These are phyloP conservation scores for Leccinum subgranulosum DNA, from an alignment of 768 basidiomycete genomes.

Conservation along the genomic window DNA sequence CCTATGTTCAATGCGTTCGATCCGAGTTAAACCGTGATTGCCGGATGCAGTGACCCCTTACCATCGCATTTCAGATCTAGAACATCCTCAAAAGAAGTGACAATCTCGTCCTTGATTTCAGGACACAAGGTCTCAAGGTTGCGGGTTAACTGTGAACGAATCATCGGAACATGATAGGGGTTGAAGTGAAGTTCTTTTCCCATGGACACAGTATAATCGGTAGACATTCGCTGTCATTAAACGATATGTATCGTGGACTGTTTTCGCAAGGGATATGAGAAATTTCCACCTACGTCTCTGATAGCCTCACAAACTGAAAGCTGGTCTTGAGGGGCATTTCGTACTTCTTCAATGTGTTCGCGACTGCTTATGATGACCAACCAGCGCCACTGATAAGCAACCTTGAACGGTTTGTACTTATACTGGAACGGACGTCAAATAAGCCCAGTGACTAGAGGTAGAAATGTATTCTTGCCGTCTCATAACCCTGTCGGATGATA, in stretches of 20 bases:
- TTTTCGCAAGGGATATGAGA: background rate
- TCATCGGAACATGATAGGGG: slow-evolving; percentile 25
- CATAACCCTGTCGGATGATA: background rate
- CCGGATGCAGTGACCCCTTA: background rate
- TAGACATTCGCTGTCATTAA: slow-evolving; percentile 33
- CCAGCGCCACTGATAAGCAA: background rate
- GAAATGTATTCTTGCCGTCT: background rate
- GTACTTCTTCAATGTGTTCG: slow-evolving; percentile 37
- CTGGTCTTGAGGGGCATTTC: slow-evolving; percentile 35
- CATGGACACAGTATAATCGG: slow-evolving; percentile 2
- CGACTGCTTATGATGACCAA: slow-evolving; percentile 27
- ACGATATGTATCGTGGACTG: too few relatives aligned
- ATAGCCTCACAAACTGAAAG: slow-evolving; percentile 34
- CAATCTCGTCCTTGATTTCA: slow-evolving; percentile 44
- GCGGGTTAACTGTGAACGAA: slow-evolving; percentile 32
- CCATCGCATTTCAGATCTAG: slow-evolving; percentile 21
- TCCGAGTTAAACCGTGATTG: background rate
- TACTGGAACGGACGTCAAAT: background rate
- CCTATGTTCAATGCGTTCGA: background rate
- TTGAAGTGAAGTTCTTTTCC: slow-evolving; percentile 20
- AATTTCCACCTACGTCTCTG: slow-evolving; percentile 30
- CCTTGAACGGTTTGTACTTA: background rate
- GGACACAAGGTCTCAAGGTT: slow-evolving; percentile 38
- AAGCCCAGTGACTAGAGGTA: background rate
- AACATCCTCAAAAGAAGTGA: slow-evolving; percentile 37